Conservation (phyloP, 2,329 filamentous ascomycete species). For the Cadophora malorum region DNA sequence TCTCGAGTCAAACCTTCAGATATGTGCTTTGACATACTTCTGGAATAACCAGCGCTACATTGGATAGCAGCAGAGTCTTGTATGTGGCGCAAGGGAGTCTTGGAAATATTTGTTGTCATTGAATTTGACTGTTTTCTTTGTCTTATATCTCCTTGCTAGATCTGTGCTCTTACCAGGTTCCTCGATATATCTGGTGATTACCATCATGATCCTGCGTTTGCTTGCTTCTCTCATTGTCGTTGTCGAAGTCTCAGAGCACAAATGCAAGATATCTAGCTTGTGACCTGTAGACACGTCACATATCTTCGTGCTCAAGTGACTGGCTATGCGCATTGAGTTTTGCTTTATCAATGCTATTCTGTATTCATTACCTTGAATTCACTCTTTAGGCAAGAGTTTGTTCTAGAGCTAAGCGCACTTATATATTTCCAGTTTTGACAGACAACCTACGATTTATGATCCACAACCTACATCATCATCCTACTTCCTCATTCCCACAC, state of each 20-base stretch:
- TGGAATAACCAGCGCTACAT: neutral
- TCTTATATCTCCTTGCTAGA: neutral
- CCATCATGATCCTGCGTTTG: neutral
- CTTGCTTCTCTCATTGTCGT: neutral
- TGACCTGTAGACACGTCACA: neutral
- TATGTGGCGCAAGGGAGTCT: neutral
- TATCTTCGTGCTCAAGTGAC: neutral
- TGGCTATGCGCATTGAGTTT: neutral
- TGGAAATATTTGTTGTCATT: neutral
- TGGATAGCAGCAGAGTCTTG: neutral
- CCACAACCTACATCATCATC: neutral
- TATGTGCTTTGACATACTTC: slow-evolving; percentile 41
- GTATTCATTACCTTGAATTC: neutral
- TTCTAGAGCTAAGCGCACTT: neutral
- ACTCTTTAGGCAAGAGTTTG: neutral
- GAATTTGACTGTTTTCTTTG: neutral
- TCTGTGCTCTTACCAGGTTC: neutral
- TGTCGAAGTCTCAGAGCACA: neutral
- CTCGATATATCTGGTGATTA: neutral
- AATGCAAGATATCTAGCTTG: neutral
- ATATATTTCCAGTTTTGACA: neutral
- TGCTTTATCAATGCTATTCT: neutral
- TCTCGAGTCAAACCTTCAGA: slow-evolving; percentile 76
- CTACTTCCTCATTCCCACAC: neutral
- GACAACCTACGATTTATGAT: neutral